These are phyloP conservation scores for Amanita exitialis DNA, from an alignment of 768 basidiomycete genomes.

Conservation along the genomic window DNA sequence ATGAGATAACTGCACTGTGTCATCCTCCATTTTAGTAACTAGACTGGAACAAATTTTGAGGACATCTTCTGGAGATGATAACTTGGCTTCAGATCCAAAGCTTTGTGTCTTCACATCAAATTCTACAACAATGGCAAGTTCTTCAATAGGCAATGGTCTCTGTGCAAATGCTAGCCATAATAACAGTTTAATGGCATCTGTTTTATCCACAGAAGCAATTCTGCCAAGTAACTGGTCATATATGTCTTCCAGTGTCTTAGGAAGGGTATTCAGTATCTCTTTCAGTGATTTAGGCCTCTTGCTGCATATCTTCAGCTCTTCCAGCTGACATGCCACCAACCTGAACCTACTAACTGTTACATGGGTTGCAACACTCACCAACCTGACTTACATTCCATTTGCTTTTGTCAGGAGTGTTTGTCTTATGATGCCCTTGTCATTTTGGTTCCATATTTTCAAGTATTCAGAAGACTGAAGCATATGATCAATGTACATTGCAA, in stretches of 20 bases:
- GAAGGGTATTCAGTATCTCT: neutral
- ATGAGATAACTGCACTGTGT: neutral
- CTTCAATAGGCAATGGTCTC: neutral
- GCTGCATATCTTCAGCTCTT: neutral
- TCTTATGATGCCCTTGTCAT: neutral
- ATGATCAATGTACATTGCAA: neutral
- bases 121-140: neutral
- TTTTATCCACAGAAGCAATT: neutral
- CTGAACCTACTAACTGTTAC: neutral
- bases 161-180: neutral
- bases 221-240: neutral
- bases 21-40: neutral
- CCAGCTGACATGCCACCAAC: neutral
- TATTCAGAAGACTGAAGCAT: neutral
- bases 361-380: neutral
- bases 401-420: neutral
- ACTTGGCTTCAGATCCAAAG: neutral
- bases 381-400: neutral
- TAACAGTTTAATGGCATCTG: neutral
- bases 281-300: neutral
- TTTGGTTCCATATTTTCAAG: neutral
- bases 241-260: neutral
- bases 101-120: neutral
- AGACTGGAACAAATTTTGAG: neutral
- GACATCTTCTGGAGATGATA: neutral